These are phyloP conservation scores for Solanum habrochaites DNA, from an alignment of 257 asterid species.

Conservation along the genomic window DNA sequence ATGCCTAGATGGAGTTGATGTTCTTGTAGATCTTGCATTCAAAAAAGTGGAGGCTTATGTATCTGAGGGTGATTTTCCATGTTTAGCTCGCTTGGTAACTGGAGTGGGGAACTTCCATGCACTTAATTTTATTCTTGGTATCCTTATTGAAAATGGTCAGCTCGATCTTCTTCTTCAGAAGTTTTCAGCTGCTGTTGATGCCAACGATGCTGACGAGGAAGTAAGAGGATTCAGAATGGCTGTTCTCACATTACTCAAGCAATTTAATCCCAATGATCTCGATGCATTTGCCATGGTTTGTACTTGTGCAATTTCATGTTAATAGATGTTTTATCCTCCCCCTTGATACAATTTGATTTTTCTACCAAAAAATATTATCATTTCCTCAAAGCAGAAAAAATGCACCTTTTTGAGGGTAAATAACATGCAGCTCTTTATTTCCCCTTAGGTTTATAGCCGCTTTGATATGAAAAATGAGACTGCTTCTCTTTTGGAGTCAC, in stretches of 20 bases:
- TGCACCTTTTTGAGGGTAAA: neutral
- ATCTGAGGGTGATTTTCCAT: constrained; percentile 88
- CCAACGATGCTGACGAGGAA: constrained; percentile 69
- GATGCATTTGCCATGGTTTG: constrained; percentile 89
- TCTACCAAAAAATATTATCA: neutral
- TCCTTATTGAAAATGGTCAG: constrained; percentile 90
- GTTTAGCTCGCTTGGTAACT: constrained; percentile 94
- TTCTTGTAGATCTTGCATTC: constrained; percentile 97
- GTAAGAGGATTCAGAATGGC: constrained; percentile 96
- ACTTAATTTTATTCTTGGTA: constrained; percentile 84
- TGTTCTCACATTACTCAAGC: constrained; percentile 89
- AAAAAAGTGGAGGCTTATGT: constrained; percentile 95
- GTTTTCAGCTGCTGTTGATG: constrained; percentile 84
- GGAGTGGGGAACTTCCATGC: constrained; percentile 98
- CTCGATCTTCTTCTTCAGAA: constrained; percentile 94
- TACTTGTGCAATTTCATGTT: neutral
- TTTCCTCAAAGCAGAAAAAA: neutral
- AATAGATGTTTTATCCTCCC: neutral
- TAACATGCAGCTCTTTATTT: constrained; percentile 3
- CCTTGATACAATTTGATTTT: neutral
- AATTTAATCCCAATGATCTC: constrained; percentile 76
- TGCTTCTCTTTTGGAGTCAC: constrained; percentile 72
- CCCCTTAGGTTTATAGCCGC: constrained; percentile 73
- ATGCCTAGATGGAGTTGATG: constrained; percentile 98
- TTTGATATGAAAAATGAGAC: constrained; percentile 96